Evolutionary conservation across 805 yeast species (phyloP), one percentile per base, ranked within the genome.

Genomic region (Candida succiphila): DNA sequence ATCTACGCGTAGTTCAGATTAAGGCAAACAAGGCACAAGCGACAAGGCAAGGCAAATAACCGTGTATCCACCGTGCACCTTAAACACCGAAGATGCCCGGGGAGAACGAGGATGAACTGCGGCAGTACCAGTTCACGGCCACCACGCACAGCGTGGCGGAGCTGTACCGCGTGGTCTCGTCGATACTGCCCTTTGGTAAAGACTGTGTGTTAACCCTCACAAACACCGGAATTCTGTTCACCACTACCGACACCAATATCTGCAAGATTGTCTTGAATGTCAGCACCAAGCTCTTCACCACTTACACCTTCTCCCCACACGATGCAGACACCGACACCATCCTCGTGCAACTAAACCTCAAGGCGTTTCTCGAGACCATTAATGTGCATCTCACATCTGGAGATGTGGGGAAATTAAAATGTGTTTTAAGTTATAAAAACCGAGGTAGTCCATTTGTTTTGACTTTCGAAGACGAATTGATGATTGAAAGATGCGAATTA

Each of bases 401-500:
- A 23, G 15, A 17, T 21, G 25, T 12, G 36, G 27, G 17, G 21
- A 31, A 26, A 20, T 49, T 65, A 1, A 70, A 67, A 36, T 72
- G 78, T 41, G 66, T 75, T 7, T 38, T 77, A 35, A 61, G 68
- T 16, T 71, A 68, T 44, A 52, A 61, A 29, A 71, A 72, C 0
- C 48, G 56, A 7, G 78, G 78, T 1, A 47, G 63, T 8, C 79
- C 78, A 0, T 73, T 79, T 43, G 60, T 69, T 0, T 38, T 78
- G 16, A 64, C 69, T 4, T 76, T 75, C 51, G 60, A 52, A 32
- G 77, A 73, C 42, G 78, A 73, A 33, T 48, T 56, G 1, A 56
- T 68, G 37, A 63, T 76, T 37, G 82, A 78, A 40, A 54, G 66
- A 27, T 78, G 81, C 38, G 78, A 73, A 39, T 61, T 78, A 32